These are phyloP conservation scores for Mortierella sp. DNA, from an alignment of 371 early-diverging fungal genomes.

Conservation along the genomic window DNA sequence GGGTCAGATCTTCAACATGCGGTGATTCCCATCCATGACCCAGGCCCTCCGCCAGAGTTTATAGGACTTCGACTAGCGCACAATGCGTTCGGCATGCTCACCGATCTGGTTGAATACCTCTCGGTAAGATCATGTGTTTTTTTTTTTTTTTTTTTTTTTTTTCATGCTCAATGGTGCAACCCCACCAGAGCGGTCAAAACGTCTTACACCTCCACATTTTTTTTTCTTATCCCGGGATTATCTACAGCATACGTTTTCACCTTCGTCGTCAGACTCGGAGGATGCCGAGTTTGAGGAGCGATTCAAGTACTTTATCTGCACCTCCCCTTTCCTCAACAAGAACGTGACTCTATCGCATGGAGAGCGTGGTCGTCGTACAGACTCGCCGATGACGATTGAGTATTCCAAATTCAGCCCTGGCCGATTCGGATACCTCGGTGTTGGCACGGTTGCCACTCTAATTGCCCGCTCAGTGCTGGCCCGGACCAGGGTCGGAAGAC, in stretches of 20 bases:
- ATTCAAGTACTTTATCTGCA: slow-evolving; percentile 73
- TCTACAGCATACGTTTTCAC: slow-evolving; percentile 56
- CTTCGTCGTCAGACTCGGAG: slow-evolving; percentile 62
- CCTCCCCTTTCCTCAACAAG: slow-evolving; percentile 71
- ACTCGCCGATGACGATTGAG: slow-evolving; percentile 36
- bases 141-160: slow-evolving; percentile 2
- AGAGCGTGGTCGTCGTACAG: slow-evolving; percentile 50
- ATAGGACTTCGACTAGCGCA: slow-evolving; percentile 30
- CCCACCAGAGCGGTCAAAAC: too few relatives aligned
- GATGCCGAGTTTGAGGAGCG: slow-evolving; percentile 74
- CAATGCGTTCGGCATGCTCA: slow-evolving; percentile 39
- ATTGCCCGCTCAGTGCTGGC: slow-evolving; percentile 33
- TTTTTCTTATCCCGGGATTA: background rate
- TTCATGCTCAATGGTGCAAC: too few relatives aligned
- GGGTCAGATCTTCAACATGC: slow-evolving; percentile 37
- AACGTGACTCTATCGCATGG: slow-evolving; percentile 56
- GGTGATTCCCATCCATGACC: slow-evolving; percentile 43
- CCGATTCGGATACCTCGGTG: slow-evolving; percentile 47
- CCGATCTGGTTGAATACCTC: slow-evolving; percentile 41
- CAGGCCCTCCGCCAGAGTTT: slow-evolving; percentile 30
- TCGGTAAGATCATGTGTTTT: slow-evolving; percentile 25
- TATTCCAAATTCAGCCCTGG: slow-evolving; percentile 44
- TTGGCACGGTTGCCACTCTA: slow-evolving; percentile 33
- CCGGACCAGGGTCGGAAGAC: slow-evolving; percentile 34
- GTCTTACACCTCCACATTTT: background rate